These are phyloP conservation scores for Mucor mucedo DNA, from an alignment of 371 early-diverging fungal genomes.

Conservation along the genomic window DNA sequence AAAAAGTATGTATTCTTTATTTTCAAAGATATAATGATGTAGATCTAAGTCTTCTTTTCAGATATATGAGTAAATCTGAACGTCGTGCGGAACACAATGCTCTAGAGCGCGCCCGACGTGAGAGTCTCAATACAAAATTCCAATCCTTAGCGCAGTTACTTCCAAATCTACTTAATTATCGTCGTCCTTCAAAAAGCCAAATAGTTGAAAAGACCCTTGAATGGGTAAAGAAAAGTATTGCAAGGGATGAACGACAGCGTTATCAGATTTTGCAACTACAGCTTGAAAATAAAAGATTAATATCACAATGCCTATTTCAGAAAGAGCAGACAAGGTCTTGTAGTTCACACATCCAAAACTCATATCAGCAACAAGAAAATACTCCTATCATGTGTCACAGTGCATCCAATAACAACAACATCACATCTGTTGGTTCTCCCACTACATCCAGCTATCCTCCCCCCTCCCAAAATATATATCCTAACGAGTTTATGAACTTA, in stretches of 20 bases:
- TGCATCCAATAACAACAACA: background rate
- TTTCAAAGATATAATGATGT: background rate
- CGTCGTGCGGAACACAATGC: constrained; percentile 76
- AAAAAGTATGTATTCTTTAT: constrained; percentile 12
- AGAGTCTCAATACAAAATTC: constrained; percentile 69
- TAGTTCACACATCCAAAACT: background rate
- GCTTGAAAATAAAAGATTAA: constrained; percentile 33
- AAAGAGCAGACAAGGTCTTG: too few species aligned
- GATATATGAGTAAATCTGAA: constrained; percentile 46
- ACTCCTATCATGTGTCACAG: background rate
- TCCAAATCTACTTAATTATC: constrained; percentile 63
- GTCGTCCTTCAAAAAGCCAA: constrained; percentile 68
- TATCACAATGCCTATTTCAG: constrained; percentile 5
- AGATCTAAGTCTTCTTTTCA: background rate
- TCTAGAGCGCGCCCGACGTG: constrained; percentile 75
- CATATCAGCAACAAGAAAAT: background rate
- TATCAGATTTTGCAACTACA: constrained; percentile 36
- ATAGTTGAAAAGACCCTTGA: constrained; percentile 72
- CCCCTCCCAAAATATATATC: background rate
- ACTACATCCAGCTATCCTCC: background rate
- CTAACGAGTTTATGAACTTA: background rate
- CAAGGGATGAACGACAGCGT: constrained; percentile 37
- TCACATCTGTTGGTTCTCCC: background rate
- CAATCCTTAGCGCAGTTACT: constrained; percentile 67
- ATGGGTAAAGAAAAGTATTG: constrained; percentile 46